These are phyloP conservation scores for Tilletia horrida DNA, from an alignment of 1,284 basidiomycete species.

Conservation along the genomic window DNA sequence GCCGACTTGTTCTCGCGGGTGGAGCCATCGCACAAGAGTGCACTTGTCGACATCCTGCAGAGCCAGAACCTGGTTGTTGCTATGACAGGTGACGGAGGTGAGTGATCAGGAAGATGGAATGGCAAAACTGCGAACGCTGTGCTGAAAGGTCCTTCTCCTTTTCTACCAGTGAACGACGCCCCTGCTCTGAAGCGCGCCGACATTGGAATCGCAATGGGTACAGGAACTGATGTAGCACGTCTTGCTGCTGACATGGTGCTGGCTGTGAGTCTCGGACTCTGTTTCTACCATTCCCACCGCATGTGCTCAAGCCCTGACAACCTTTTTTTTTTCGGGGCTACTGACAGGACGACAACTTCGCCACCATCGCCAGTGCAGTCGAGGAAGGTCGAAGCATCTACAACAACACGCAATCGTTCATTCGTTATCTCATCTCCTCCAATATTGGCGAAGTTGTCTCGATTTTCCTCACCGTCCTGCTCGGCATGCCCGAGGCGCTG, in stretches of 20 bases:
- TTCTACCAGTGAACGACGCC: conserved; percentile 56
- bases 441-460: conserved; percentile 98
- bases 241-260: conserved; percentile 58
- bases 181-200: conserved; percentile 57
- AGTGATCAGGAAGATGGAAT: background rate
- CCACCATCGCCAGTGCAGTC: conserved; percentile 57
- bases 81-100: conserved; percentile 63
- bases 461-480: conserved; percentile 92
- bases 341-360: conserved; percentile 57
- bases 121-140: no score
- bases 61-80: conserved; percentile 89
- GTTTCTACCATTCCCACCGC: background rate
- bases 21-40: conserved; percentile 90
- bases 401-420: conserved; percentile 98
- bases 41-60: conserved; percentile 93
- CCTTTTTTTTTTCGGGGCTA: background rate
- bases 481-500: conserved; percentile 97
- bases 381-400: conserved; percentile 96
- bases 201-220: conserved; percentile 59
- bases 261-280: conserved; percentile 30
- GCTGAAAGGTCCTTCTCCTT: background rate
- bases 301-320: background rate
- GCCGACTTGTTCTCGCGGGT: conserved; percentile 89
- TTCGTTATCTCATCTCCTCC: conserved; percentile 77
- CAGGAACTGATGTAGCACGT: conserved; percentile 57